These are phyloP conservation scores for Gymnopilus junonius DNA, from an alignment of 768 basidiomycete species.

Conservation along the genomic window DNA sequence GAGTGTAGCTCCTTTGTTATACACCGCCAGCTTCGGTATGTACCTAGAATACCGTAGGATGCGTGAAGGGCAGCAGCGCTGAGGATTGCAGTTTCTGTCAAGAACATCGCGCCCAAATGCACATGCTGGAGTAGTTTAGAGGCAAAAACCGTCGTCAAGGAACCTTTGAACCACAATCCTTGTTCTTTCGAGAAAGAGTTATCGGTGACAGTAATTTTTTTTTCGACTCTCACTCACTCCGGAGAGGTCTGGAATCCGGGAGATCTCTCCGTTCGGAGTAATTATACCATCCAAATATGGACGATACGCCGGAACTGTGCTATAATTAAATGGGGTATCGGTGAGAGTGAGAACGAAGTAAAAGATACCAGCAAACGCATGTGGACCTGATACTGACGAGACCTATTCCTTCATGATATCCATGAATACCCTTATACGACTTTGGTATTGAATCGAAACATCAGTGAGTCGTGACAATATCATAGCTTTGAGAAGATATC, in stretches of 20 bases:
- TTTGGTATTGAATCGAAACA: no score
- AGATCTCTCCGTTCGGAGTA: constrained; percentile 9
- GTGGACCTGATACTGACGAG: no score
- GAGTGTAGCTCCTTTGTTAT: neutral
- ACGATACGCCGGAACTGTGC: constrained; percentile 11
- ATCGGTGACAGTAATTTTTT: neutral
- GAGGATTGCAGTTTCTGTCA: neutral
- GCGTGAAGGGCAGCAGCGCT: neutral
- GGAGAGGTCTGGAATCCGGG: constrained; percentile 2
- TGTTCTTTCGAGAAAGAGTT: constrained; percentile 1
- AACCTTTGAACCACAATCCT: neutral
- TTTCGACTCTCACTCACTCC: neutral
- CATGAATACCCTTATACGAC: no score
- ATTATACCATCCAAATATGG: constrained; percentile 15
- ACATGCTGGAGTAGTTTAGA: neutral
- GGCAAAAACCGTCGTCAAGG: neutral
- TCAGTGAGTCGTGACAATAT: no score
- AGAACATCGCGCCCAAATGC: neutral
- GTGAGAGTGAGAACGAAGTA: constrained; percentile 29
- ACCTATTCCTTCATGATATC: no score
- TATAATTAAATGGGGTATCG: constrained; percentile 24
- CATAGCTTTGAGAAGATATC: no score
- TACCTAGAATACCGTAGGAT: neutral
- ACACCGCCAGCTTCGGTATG: neutral
- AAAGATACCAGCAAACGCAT: constrained; percentile 5